Base-by-base conservation (phyloP, 2,329 filamentous ascomycete species). In the Monosporascus sp. region DNA sequence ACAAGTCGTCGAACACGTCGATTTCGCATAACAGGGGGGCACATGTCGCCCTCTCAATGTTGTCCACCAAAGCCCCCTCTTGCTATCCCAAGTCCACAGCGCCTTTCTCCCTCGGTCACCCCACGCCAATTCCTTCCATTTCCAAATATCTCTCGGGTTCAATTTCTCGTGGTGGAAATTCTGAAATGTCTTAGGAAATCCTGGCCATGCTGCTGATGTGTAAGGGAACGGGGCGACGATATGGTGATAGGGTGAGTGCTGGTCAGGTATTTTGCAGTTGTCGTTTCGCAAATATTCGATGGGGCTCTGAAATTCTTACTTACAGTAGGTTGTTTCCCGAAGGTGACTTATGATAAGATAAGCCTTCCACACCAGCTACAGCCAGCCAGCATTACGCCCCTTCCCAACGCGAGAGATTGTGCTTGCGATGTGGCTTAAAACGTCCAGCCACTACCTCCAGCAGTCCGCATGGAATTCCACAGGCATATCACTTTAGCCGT, bases 161-260 rank as follows among this genome's bases (percentile, higher is more conserved):
- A 50, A 35, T 52, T 14, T 43, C 35, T 43, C 49, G 37, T 22
- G 8, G 19, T 19, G 16, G 20, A 50, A 54, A 58, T 52, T 47
- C 49, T 51, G 40, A 38, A 26, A 47, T 47, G 20, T 63, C 62
- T 66, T 64, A 65, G 63, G 64, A 65, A 45, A 64, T 44, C 54
- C 65, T 65, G 55, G 63, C 63, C 64, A 67, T 65, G 55, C 58
- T 60, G 58, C 41, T 56, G 53, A 58, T 55, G 58, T 58, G 22
- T 59, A 55, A 20, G 50, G 27, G 46, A 48, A 31, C 49, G 27
- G 35, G 26, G 22, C 27, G 35, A 35, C 26, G 50, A 40, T 31
- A 37, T 44, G 52, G 52, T 55, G 58, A 53, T 54, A 47, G 50
- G 52, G 53, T 53, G 50, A n/a, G 52, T 58, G 54, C 19, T 57